phyloP scores from a whole-genome alignment of 352 stramenopile species.

The Phytophthora meadii region DNA sequence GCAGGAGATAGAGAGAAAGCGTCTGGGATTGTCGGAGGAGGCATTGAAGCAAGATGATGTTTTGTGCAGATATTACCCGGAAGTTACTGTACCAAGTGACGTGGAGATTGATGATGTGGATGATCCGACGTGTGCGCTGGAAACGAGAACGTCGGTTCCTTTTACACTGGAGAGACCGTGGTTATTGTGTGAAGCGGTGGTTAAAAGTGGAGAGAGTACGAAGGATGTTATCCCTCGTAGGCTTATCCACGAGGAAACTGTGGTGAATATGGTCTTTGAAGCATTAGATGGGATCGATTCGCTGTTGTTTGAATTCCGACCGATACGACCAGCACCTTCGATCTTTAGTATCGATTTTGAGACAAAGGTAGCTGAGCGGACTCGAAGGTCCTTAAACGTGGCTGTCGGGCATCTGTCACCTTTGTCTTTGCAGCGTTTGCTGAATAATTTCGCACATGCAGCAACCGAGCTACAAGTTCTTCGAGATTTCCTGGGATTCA shows the following conservation, averaged over 20 bases:
- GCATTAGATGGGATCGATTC: conserved; percentile 60
- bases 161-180: conserved; percentile 51
- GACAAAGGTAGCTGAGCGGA: conserved; percentile 32
- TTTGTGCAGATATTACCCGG: conserved; percentile 53
- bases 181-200: conserved; percentile 41
- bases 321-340: conserved; percentile 7
- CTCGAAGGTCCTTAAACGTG: conserved; percentile 27
- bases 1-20: conserved; percentile 7
- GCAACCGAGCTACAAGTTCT: conserved; percentile 65
- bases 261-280: conserved; percentile 64
- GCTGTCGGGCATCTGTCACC: conserved; percentile 64
- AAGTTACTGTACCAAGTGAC: conserved; percentile 9
- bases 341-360: conserved; percentile 50
- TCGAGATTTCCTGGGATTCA: conserved; percentile 46
- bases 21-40: conserved; percentile 25
- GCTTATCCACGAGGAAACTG: conserved; percentile 58
- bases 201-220: conserved; percentile 8
- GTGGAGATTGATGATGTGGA: conserved; percentile 17
- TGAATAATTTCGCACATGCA: conserved; percentile 38
- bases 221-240: conserved; percentile 12
- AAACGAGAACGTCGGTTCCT: conserved; percentile 8
- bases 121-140: conserved; percentile 20
- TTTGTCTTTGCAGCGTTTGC: conserved; percentile 36
- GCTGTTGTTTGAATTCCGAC: conserved; percentile 53
- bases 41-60: conserved; percentile 36